A percentile compares a stretch with the other conserved stretches of the same genome.
These are phyloP conservation scores for Teunomyces tritomae DNA, from an alignment of 805 yeast genomes.

Conservation along the genomic window DNA sequence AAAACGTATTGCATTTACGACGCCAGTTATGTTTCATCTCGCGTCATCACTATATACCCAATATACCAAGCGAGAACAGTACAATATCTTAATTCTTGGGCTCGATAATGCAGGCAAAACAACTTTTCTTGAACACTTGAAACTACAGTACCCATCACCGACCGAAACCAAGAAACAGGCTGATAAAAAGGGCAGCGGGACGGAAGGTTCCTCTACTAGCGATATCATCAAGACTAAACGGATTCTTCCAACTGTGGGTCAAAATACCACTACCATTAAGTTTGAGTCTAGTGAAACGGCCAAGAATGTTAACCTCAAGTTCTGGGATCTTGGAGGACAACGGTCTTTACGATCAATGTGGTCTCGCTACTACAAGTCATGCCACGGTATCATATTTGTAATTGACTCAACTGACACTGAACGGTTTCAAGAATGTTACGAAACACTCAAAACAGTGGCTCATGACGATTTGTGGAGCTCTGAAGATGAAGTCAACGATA, in stretches of 20 bases:
- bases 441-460: constrained; percentile 51
- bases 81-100: constrained; percentile 69
- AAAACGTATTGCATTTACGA: neutral
- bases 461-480: constrained; percentile 43
- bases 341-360: constrained; percentile 79
- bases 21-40: constrained; percentile 34
- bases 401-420: constrained; percentile 88
- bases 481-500: constrained; percentile 13
- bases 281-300: constrained; percentile 39
- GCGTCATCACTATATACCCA: constrained; percentile 45
- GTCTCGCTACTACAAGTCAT: constrained; percentile 79
- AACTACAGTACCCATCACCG: constrained; percentile 35
- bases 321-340: constrained; percentile 98
- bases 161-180: constrained; percentile 14
- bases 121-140: constrained; percentile 38
- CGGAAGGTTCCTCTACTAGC: constrained; percentile 15
- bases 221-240: constrained; percentile 45
- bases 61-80: constrained; percentile 45
- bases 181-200: constrained; percentile 5
- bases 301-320: constrained; percentile 57
- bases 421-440: constrained; percentile 78
- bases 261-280: constrained; percentile 57
- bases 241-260: constrained; percentile 93
- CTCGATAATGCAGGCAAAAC: constrained; percentile 97
- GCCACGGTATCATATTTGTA: constrained; percentile 90